These are phyloP conservation scores for Dothideomycetidae sp. DNA, from an alignment of 2,329 filamentous ascomycete genomes.

Conservation along the genomic window DNA sequence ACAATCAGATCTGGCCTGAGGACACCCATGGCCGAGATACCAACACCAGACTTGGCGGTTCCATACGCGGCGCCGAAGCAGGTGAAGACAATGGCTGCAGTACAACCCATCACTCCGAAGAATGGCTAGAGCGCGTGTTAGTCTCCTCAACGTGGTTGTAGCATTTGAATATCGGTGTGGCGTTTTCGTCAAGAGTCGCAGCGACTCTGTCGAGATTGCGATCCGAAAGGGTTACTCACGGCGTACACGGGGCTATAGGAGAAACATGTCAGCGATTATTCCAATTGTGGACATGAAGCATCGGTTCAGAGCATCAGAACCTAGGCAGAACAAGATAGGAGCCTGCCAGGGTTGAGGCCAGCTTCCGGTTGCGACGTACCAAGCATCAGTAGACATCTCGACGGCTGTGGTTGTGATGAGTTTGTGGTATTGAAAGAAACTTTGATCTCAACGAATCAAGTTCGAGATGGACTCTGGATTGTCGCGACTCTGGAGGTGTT, in stretches of 20 bases:
- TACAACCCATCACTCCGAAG: slow-evolving; percentile 96
- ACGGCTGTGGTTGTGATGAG: slow-evolving; percentile 12
- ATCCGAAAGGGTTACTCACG: slow-evolving; percentile 53
- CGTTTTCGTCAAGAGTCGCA: slow-evolving; percentile 1
- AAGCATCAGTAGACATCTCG: slow-evolving; percentile 68
- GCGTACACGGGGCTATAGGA: slow-evolving; percentile 80
- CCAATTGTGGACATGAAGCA: too few relatives aligned
- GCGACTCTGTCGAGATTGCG: slow-evolving; percentile 2
- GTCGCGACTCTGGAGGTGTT: not conserved
- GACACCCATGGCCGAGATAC: slow-evolving; percentile 97
- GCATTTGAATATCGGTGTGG: slow-evolving; percentile 1
- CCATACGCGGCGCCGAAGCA: slow-evolving; percentile 95
- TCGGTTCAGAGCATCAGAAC: too few relatives aligned
- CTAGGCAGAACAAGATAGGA: too few relatives aligned
- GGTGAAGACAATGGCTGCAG: slow-evolving; percentile 87
- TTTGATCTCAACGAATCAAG: not conserved
- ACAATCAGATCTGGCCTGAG: slow-evolving; percentile 95
- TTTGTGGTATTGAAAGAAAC: not conserved
- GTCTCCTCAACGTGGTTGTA: slow-evolving; percentile 8
- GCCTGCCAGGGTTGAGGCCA: too few relatives aligned
- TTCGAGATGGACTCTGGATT: not conserved
- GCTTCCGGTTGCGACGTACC: slow-evolving; percentile 52
- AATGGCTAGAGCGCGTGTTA: slow-evolving; percentile 49
- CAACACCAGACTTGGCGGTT: slow-evolving; percentile 97
- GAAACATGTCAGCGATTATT: slow-evolving; percentile 11